Conservation (phyloP, 2,329 filamentous ascomycete genomes). For the Aaosphaeria arxii region DNA sequence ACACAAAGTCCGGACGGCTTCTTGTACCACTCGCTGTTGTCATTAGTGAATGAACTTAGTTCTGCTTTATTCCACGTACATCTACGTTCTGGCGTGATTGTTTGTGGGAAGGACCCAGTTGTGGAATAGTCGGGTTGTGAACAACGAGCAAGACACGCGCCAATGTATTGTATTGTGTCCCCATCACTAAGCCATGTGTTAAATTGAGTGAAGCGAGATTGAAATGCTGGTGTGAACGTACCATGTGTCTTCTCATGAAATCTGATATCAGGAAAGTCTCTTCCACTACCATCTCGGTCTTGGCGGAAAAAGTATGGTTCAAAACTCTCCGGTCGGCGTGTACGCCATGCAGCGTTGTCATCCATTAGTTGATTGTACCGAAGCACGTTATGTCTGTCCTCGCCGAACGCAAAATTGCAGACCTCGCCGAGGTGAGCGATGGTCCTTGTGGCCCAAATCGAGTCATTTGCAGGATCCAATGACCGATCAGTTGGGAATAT, state of each 20-base stretch:
- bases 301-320: conserved; percentile 32
- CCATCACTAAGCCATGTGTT: conserved; percentile 7
- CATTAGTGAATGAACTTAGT: background rate
- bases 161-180: conserved; percentile 28
- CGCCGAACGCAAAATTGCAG: conserved; percentile 34
- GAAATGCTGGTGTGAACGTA: conserved; percentile 1
- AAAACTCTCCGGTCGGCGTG: conserved; percentile 29
- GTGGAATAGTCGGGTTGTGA: conserved; percentile 35
- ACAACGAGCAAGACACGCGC: conserved; percentile 35
- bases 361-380: conserved; percentile 30
- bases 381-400: conserved; percentile 27
- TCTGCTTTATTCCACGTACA: conserved; percentile 5
- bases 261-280: conserved; percentile 33
- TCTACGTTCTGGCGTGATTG: conserved; percentile 30
- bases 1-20: conserved; percentile 33
- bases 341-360: conserved; percentile 33
- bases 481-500: conserved; percentile 40
- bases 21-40: conserved; percentile 22
- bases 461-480: conserved; percentile 38
- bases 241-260: conserved; percentile 34
- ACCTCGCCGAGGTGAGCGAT: conserved; percentile 39
- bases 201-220: background rate
- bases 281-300: conserved; percentile 31
- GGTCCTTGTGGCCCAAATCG: conserved; percentile 42
- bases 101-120: conserved; percentile 32